Evolutionary conservation across 2,329 filamentous ascomycete genomes (phyloP).

Genomic region (Exserohilum turcica): DNA sequence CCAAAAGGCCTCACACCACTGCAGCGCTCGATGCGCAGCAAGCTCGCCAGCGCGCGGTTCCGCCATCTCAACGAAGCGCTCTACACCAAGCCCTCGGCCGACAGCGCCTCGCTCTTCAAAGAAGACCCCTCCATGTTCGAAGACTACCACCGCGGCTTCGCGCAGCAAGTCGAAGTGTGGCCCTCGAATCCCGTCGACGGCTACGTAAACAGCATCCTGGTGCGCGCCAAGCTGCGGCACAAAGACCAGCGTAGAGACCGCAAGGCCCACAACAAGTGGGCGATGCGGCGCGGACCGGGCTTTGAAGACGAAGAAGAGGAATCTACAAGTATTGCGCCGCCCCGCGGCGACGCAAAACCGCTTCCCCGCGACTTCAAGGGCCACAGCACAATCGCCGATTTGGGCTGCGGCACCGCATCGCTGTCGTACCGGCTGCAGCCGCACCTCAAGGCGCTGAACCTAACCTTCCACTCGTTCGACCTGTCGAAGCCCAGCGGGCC

Average conservation of each 20-base stretch:
- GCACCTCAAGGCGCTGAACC: slow-evolving; percentile 67
- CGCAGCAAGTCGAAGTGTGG: slow-evolving; percentile 93
- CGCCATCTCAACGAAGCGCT: slow-evolving; percentile 96
- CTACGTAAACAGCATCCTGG: slow-evolving; percentile 74
- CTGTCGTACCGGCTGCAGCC: slow-evolving; percentile 72
- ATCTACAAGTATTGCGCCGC: slow-evolving; percentile 11
- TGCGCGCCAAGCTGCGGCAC: slow-evolving; percentile 63
- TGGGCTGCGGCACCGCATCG: slow-evolving; percentile 91
- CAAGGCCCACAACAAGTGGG: slow-evolving; percentile 45
- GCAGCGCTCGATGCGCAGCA: slow-evolving; percentile 91
- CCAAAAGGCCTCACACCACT: slow-evolving; percentile 80
- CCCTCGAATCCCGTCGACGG: slow-evolving; percentile 93
- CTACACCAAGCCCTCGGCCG: slow-evolving; percentile 85
- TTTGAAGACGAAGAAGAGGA: slow-evolving; percentile 16
- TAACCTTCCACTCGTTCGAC: slow-evolving; percentile 84
- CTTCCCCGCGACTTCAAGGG: slow-evolving; percentile 72
- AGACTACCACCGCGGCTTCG: slow-evolving; percentile 96
- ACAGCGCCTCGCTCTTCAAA: slow-evolving; percentile 82
- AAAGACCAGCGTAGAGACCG: slow-evolving; percentile 48
- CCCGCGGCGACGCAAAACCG: slow-evolving; percentile 47
- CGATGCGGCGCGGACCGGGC: slow-evolving; percentile 19
- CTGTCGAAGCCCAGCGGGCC: slow-evolving; percentile 76
- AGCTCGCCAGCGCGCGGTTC: slow-evolving; percentile 93
- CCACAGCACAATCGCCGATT: slow-evolving; percentile 79
- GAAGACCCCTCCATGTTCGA: slow-evolving; percentile 89